These are phyloP conservation scores for Penicillium sclerotiorum DNA, from an alignment of 2,329 filamentous ascomycete species.

Conservation along the genomic window DNA sequence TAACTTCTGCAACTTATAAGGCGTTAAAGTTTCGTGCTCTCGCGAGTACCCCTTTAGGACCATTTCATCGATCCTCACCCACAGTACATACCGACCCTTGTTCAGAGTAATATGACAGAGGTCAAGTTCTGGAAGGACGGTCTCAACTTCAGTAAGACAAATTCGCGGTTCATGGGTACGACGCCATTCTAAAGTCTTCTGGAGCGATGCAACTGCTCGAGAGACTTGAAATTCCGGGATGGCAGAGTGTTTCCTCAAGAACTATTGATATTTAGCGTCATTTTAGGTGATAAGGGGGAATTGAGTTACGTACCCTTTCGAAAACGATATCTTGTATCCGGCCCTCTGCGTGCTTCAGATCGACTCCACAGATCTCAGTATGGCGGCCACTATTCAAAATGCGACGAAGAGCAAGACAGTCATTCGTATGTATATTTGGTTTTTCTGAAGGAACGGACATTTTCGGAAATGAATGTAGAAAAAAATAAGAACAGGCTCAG, in stretches of 20 bases:
- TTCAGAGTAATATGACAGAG: not conserved
- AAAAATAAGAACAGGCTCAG: not conserved
- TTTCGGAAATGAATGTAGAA: not conserved
- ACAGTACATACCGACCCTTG: not conserved
- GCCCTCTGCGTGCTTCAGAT: not conserved
- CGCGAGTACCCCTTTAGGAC: not conserved
- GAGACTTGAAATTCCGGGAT: not conserved
- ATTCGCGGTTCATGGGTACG: not conserved
- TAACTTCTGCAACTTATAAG: not conserved
- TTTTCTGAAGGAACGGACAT: not conserved
- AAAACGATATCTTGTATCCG: not conserved
- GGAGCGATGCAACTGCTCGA: not conserved
- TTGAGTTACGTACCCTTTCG: not conserved
- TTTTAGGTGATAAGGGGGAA: not conserved
- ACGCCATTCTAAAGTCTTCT: not conserved
- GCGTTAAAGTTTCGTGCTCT: not conserved
- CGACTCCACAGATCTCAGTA: not conserved
- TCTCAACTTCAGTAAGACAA: no score
- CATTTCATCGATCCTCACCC: not conserved
- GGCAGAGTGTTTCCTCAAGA: not conserved
- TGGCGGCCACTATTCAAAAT: not conserved
- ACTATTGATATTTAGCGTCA: not conserved
- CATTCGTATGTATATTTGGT: not conserved
- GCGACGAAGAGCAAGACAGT: not conserved
- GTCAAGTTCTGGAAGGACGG: not conserved